phyloP scores from a whole-genome alignment of 805 yeast genomes.

The Ogataea ganodermae region DNA sequence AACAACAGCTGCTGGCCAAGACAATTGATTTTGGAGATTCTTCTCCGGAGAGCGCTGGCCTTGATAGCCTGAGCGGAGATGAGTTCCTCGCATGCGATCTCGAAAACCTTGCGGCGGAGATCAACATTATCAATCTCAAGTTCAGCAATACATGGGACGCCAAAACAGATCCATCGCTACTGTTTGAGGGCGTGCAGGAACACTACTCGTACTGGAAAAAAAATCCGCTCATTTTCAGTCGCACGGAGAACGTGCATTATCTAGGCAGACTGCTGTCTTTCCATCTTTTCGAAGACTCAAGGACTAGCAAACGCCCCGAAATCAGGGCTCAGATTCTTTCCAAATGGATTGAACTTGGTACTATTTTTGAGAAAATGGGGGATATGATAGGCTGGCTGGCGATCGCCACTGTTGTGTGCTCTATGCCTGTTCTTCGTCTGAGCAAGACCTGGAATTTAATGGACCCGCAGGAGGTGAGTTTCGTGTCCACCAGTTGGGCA shows the following conservation, averaged over 20 bases:
- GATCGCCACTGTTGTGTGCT: slow-evolving; percentile 78
- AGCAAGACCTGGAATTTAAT: slow-evolving; percentile 74
- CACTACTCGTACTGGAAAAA: slow-evolving; percentile 47
- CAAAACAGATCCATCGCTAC: slow-evolving; percentile 70
- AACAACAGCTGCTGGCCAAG: slow-evolving; percentile 47
- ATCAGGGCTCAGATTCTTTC: slow-evolving; percentile 65
- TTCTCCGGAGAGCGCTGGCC: slow-evolving; percentile 15
- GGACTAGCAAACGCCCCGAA: slow-evolving; percentile 35
- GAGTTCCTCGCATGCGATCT: slow-evolving; percentile 57
- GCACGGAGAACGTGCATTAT: slow-evolving; percentile 68
- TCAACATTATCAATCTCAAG: slow-evolving; percentile 65
- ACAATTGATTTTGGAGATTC: slow-evolving; percentile 36
- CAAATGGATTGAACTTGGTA: slow-evolving; percentile 86
- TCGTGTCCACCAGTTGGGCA: slow-evolving; percentile 82
- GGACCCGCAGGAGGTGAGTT: slow-evolving; percentile 55
- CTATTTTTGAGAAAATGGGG: slow-evolving; percentile 72
- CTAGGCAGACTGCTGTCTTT: slow-evolving; percentile 67
- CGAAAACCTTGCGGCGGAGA: slow-evolving; percentile 58
- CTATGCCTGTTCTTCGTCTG: slow-evolving; percentile 78
- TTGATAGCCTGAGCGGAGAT: slow-evolving; percentile 29
- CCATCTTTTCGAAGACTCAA: slow-evolving; percentile 64
- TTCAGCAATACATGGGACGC: slow-evolving; percentile 79
- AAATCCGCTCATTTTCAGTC: slow-evolving; percentile 79
- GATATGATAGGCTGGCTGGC: slow-evolving; percentile 96
- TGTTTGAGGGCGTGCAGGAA: slow-evolving; percentile 55